phyloP scores from a whole-genome alignment of 768 basidiomycete genomes.

The Leccinum barrowsii region DNA sequence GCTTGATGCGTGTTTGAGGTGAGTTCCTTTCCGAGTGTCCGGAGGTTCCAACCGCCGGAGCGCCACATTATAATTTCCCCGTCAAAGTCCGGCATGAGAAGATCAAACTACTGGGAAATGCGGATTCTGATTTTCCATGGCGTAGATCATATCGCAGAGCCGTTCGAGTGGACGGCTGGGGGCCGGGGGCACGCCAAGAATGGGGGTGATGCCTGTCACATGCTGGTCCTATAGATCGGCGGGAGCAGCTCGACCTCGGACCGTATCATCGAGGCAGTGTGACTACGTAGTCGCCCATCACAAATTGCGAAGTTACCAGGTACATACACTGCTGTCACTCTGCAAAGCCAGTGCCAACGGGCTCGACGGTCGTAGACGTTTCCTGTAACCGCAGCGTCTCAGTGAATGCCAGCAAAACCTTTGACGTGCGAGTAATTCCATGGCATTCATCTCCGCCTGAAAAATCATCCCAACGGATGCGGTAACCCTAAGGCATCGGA shows the following conservation, averaged over 20 bases:
- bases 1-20: background rate
- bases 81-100: conserved; percentile 5
- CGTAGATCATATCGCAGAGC: conserved; percentile 9
- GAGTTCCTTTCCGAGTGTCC: conserved; percentile 2
- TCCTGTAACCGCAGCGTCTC: background rate
- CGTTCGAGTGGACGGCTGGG: background rate
- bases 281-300: too few species aligned
- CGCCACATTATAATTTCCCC: conserved; percentile 8
- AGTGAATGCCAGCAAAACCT: background rate
- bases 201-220: background rate
- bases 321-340: too few species aligned
- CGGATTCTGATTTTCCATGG: conserved; percentile 10
- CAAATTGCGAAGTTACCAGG: too few species aligned
- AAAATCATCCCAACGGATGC: background rate
- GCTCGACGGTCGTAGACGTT: background rate
- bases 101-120: background rate
- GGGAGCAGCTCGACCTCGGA: background rate
- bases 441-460: background rate
- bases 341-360: background rate
- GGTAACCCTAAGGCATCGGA: too few species aligned
- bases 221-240: background rate
- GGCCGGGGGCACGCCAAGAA: background rate
- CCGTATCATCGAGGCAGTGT: background rate
- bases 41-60: conserved; percentile 11
- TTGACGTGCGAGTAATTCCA: background rate